A percentile compares a stretch with the other conserved stretches of the same genome.
Evolutionary conservation across 2,329 filamentous ascomycete species (phyloP).

Genomic region (Pyrenophora tritici-repentis): DNA sequence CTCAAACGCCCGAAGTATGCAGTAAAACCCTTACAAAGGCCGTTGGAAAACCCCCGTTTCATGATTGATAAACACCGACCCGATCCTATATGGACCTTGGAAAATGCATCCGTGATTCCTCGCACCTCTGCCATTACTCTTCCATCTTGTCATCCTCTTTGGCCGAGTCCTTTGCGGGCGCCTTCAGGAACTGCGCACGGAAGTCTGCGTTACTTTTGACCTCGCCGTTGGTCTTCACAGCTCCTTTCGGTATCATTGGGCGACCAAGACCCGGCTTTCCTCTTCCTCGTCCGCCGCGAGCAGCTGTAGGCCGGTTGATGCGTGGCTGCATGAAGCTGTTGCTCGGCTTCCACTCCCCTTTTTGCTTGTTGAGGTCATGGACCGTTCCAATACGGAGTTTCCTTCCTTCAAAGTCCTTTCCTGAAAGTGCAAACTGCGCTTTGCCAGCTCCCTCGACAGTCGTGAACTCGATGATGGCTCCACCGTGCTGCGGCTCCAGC

Average conservation of each 20-base stretch:
- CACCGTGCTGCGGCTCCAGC: slow-evolving; percentile 79
- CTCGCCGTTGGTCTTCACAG: slow-evolving; percentile 21
- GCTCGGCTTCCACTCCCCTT: slow-evolving; percentile 47
- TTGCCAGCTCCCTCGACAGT: slow-evolving; percentile 73
- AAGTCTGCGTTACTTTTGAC: slow-evolving; percentile 64
- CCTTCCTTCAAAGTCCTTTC: slow-evolving; percentile 46
- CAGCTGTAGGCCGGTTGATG: slow-evolving; percentile 33
- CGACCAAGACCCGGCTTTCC: slow-evolving; percentile 37
- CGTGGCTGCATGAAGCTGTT: slow-evolving; percentile 39
- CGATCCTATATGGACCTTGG: slow-evolving; percentile 10
- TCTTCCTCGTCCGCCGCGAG: slow-evolving; percentile 33
- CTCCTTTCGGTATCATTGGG: slow-evolving; percentile 29
- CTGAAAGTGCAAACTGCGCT: slow-evolving; percentile 59
- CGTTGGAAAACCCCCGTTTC: neutral
- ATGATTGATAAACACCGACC: slow-evolving; percentile 17
- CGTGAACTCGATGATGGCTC: slow-evolving; percentile 82
- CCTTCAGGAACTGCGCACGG: slow-evolving; percentile 57
- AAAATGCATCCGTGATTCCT: slow-evolving; percentile 19
- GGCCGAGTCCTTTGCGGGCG: slow-evolving; percentile 25
- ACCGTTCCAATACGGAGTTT: slow-evolving; percentile 56
- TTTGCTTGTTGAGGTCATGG: slow-evolving; percentile 51
- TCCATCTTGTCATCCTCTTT: slow-evolving; percentile 30
- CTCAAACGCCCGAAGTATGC: slow-evolving; percentile 8
- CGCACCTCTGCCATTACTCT: slow-evolving; percentile 30
- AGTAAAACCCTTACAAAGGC: neutral